phyloP scores from a whole-genome alignment of 441 rosid genomes.

The Gossypium davidsonii region DNA sequence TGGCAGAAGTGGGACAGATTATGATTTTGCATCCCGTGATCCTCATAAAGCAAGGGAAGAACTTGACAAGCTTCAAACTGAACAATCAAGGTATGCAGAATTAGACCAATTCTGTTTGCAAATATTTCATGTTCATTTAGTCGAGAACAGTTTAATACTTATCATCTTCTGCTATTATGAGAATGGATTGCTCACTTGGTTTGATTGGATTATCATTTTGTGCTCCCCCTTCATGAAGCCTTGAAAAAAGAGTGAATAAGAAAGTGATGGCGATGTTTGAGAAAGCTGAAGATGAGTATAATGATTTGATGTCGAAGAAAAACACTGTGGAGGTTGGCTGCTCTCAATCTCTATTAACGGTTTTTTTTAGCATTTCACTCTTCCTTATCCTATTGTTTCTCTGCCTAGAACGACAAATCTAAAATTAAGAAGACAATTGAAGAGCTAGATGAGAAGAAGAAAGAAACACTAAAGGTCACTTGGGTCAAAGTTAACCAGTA shows the following conservation, averaged over 20 bases:
- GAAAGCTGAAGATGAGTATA: slow-evolving; percentile 98
- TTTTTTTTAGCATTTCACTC: slow-evolving; percentile 17
- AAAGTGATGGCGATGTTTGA: slow-evolving; percentile 99
- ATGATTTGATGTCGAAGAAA: slow-evolving; percentile 89
- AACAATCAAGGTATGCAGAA: slow-evolving; percentile 70
- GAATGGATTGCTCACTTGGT: slow-evolving; percentile 14
- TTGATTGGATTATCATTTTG: slow-evolving; percentile 16
- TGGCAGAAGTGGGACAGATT: slow-evolving; percentile 92
- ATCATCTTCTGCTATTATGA: slow-evolving; percentile 9
- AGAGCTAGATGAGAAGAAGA: slow-evolving; percentile 99
- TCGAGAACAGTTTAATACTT: background rate
- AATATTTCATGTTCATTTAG: slow-evolving; percentile 8
- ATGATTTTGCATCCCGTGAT: slow-evolving; percentile 76
- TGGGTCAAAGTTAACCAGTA: slow-evolving; percentile 97
- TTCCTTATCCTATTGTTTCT: slow-evolving; percentile 8
- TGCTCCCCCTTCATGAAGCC: slow-evolving; percentile 37
- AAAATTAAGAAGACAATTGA: slow-evolving; percentile 93
- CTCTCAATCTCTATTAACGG: slow-evolving; percentile 11
- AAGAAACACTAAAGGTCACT: slow-evolving; percentile 91
- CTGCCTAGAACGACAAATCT: slow-evolving; percentile 74
- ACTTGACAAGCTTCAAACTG: slow-evolving; percentile 78
- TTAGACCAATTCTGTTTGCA: slow-evolving; percentile 3
- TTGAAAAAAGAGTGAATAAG: slow-evolving; percentile 97
- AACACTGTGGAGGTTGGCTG: slow-evolving; percentile 80
- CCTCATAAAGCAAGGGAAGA: slow-evolving; percentile 72